Base-by-base conservation (phyloP, 257 asterid genomes). In the Jasminum sambac region DNA sequence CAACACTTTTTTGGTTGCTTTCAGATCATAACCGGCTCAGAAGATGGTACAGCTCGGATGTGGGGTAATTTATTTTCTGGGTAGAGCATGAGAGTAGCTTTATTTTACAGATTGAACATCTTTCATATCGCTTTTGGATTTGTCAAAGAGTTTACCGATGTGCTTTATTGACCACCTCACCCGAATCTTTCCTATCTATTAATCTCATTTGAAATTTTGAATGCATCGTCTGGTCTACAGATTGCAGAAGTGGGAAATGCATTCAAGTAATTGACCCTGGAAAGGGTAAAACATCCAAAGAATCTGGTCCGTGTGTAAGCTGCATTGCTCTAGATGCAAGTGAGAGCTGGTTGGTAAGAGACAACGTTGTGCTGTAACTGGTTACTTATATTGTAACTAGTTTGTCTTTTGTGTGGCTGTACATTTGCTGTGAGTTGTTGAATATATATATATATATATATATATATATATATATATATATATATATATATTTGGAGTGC, bases 261-360 rank as follows among this genome's bases (percentile, higher is more conserved):
- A 82, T 84, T 65, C 86, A 84, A 84, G 82, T 82, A 66, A 80
- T 91, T 66, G 80, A 80, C 77, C 90, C 90, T 11, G 78, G 59
- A 66, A 86, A 80, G 80, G 85, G 82, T 68, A 80, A 81, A 84
- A 80, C 46, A 69, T 67, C 66, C 14, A 81, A 79, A 62, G 77
- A 66, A 76, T 76, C 84, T 26, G 79, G 66, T 82, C 82, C 91
- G 44, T 74, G 84, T 72, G 84, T 89, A 77, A 79, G 98, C 82
- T 94, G 96, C 83, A 85, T 94, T 75, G 89, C 96, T 57, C 87
- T 94, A 67, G 97, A 94, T 85, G 84, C 90, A 64, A 91, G 96
- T 73, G 96, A 94, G 87, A 94, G 93, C 87, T 94, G 99, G 99
- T 81, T 94, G 98, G 99, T 94, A 87, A 85, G 96, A 63, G 44